Base-by-base conservation (phyloP, 805 yeast species). In the Saturnispora galanensis region DNA sequence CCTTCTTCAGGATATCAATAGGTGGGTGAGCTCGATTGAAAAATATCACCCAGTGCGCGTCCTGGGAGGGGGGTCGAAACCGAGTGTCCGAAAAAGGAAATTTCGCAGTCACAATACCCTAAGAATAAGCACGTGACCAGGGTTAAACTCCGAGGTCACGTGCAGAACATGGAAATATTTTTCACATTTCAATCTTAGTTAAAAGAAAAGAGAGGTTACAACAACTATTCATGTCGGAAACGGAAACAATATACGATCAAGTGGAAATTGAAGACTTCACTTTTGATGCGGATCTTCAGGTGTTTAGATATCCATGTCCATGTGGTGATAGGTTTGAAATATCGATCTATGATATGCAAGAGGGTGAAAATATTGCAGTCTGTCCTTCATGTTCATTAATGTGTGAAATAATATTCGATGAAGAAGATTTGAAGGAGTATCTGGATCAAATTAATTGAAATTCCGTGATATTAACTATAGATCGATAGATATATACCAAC, bases 201-300 rank as follows among this genome's bases (percentile, higher is more conserved):
- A 21, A 21, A 21, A 21, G 26, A 21, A 21, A 21, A 21, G 26
- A 5, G 26, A 4, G 26, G 26, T 21, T 21, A 21, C 26, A 21
- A 5, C 26, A 21, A 5, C 26, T 21, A 21, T 5, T 21, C 26
- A 39, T 39, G 40, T 15, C 30, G 59, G 58, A 42, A 51, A 74
- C 79, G 70, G 81, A 80, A 41, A 68, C 79, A 1, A 73, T 81
- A 31, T 93, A 93, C 64, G 98, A 93, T 63, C 94, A 93, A 60
- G 81, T 93, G 46, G 98, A 93, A 69, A 93, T 93, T 42, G 98
- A 93, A 64, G 98, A 93, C 62, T 89, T 93, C 79, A 80, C 88
- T 2, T 93, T 77, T 60, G 97, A 93, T 61, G 77, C 89, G 3
- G 70, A 68, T n/a, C 77, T 84, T 11, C 88, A 84, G 61, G 64